A percentile compares a stretch with the other conserved stretches of the same genome.
Evolutionary conservation across 1,284 basidiomycete genomes (phyloP).

Genomic region (Ganoderma meredithae): DNA sequence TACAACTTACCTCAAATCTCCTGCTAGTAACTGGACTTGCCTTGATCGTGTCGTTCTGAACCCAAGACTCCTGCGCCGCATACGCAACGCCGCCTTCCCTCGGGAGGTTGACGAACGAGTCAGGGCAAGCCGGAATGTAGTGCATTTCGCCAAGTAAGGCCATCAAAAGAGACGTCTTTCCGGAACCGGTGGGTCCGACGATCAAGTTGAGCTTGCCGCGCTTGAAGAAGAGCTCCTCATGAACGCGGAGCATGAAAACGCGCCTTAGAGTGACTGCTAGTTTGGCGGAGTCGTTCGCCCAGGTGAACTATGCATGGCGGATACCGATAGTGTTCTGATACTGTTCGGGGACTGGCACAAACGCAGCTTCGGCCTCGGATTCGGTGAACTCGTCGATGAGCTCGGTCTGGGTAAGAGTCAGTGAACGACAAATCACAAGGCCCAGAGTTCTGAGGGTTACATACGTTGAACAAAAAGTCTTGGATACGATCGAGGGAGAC

Average conservation of each 20-base stretch:
- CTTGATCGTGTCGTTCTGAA: slow-evolving; percentile 61
- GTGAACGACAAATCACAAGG: not conserved
- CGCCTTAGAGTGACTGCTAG: slow-evolving; percentile 35
- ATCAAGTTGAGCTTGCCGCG: slow-evolving; percentile 67
- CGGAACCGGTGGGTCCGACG: slow-evolving; percentile 66
- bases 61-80: slow-evolving; percentile 83
- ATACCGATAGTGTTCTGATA: slow-evolving; percentile 46
- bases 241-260: slow-evolving; percentile 57
- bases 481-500: slow-evolving; percentile 57
- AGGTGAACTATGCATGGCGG: slow-evolving; percentile 51
- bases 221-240: slow-evolving; percentile 63
- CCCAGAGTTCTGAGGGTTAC: slow-evolving; percentile 18
- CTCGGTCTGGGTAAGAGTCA: slow-evolving; percentile 47
- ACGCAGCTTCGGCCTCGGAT: slow-evolving; percentile 16
- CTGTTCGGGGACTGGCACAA: slow-evolving; percentile 18
- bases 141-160: slow-evolving; percentile 73
- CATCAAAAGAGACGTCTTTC: slow-evolving; percentile 61
- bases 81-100: slow-evolving; percentile 73
- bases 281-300: slow-evolving; percentile 42
- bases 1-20: not conserved
- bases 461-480: slow-evolving; percentile 53
- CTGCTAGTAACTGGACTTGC: slow-evolving; percentile 32
- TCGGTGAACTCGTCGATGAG: slow-evolving; percentile 55
- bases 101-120: slow-evolving; percentile 74
- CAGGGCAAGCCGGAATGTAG: slow-evolving; percentile 56